Percentiles rank a stretch among this genome's conserved stretches.
Conservation (phyloP, 2,329 filamentous ascomycete species). For the Clarireedia sp. region DNA sequence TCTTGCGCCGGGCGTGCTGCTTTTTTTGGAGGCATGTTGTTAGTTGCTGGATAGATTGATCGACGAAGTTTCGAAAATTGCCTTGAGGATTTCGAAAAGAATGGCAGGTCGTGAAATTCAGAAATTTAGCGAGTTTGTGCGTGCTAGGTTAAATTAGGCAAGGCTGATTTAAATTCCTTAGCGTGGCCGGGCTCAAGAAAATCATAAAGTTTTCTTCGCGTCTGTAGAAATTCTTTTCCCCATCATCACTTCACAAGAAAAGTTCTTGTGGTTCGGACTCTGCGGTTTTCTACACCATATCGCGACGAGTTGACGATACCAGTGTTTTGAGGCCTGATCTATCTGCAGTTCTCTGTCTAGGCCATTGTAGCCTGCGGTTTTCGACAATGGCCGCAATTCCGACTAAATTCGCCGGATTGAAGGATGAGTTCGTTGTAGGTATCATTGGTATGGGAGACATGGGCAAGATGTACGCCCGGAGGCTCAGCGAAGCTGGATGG, state of each 20-base stretch:
- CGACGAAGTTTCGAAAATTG: slow-evolving; percentile 7
- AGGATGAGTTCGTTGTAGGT: slow-evolving; percentile 63
- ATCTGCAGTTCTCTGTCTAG: too few relatives aligned
- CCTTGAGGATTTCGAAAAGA: slow-evolving; percentile 6
- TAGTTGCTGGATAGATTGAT: slow-evolving; percentile 39
- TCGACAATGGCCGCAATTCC: slow-evolving; percentile 3
- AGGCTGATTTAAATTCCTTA: neutral
- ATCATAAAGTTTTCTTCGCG: slow-evolving; percentile 8
- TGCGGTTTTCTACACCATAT: neutral
- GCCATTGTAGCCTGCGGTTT: too few relatives aligned
- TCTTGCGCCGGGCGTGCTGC: slow-evolving; percentile 76
- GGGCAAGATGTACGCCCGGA: slow-evolving; percentile 95
- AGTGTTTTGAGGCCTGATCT: neutral
- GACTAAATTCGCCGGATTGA: slow-evolving; percentile 10
- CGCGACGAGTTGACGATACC: neutral
- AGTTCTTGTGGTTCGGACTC: neutral
- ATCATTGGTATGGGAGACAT: slow-evolving; percentile 99
- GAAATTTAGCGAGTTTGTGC: slow-evolving; percentile 12
- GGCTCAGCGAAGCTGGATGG: slow-evolving; percentile 87
- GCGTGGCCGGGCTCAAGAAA: slow-evolving; percentile 4
- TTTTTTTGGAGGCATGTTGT: slow-evolving; percentile 95
- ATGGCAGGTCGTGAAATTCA: neutral
- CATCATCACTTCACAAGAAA: slow-evolving; percentile 3
- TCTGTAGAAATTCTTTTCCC: neutral
- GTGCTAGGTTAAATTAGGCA: slow-evolving; percentile 25